Evolutionary conservation across 2,329 filamentous ascomycete genomes (phyloP), one percentile per base, ranked within the genome.

Genomic region (Emergomyces orientalis): DNA sequence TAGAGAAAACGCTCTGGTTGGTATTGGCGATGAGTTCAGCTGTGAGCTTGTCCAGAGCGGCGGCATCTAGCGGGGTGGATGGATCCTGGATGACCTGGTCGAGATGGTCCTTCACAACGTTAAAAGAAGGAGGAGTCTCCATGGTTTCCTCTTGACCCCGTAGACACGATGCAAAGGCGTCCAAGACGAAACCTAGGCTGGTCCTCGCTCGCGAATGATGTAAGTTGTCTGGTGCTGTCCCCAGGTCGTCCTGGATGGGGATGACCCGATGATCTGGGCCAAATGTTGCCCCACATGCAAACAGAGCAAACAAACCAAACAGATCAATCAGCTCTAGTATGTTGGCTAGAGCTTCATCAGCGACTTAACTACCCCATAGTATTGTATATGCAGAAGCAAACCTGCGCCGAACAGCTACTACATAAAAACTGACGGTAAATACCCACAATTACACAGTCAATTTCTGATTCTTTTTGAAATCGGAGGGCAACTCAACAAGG

Each of bases 41-140:
- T 66, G 79, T 78, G 63, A 81, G 76, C 68, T 79, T 77, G 55
- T 83, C 81, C 61, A 85, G 75, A 14, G 82, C 74, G 22, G 77
- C 71, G 56, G 74, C 69, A 66, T 84, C 78, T 9, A 84, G 73
- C 19, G 74, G 65, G 2, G 72, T 79, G 6, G 77, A 72, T 14
- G 81, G 78, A 54, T 81, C 76, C 41, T 70, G 67, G 22, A 77
- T 72, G 56, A 83, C 72, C 39, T 77, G 67, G 30, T 76, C 73
- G 34, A 84, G 73, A 67, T 83, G 80, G 25, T 67, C 66, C 51
- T 75, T 73, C 54, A 77, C 69, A 49, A 67, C 71, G 49, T 71
- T 63, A 60, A 74, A 77, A 19, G 73, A 69, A 17, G 71, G 70
- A 43, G 75, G 75, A 30, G 71, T 70, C 27, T 69, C 67, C 75